These are phyloP conservation scores for Fusarium keratoplasticum DNA, from an alignment of 2,329 filamentous ascomycete genomes.

Conservation along the genomic window DNA sequence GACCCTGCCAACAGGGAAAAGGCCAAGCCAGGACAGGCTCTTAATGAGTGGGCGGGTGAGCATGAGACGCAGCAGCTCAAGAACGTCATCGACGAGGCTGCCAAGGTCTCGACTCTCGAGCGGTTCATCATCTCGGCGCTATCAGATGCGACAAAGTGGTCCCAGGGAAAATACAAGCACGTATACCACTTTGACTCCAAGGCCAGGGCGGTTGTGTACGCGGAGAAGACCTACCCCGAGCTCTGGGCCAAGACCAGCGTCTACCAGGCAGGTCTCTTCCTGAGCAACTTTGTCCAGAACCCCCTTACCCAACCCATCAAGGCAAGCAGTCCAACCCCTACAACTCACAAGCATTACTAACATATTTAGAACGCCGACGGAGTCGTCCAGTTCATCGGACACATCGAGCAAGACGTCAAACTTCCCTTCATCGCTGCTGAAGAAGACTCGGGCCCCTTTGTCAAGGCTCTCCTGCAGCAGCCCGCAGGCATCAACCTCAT, in stretches of 20 bases:
- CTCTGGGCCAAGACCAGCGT: constrained; percentile 40
- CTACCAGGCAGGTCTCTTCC: constrained; percentile 29
- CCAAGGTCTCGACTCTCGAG: constrained; percentile 47
- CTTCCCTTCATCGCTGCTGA: constrained; percentile 41
- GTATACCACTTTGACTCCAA: constrained; percentile 58
- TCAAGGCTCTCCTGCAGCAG: constrained; percentile 39
- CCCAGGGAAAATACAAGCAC: constrained; percentile 54
- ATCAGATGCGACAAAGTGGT: constrained; percentile 50
- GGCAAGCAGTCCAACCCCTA: background rate
- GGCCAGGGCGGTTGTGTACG: constrained; percentile 49
- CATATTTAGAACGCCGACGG: constrained; percentile 28
- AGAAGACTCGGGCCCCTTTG: constrained; percentile 40
- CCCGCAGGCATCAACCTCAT: constrained; percentile 36
- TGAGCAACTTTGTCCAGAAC: constrained; percentile 27
- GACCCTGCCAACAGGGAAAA: constrained; percentile 22
- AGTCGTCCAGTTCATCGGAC: constrained; percentile 29
- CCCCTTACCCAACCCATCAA: background rate
- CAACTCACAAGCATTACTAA: background rate
- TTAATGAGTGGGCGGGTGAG: constrained; percentile 38
- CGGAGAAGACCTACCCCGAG: constrained; percentile 14
- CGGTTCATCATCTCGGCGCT: constrained; percentile 54
- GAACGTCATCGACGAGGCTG: constrained; percentile 52
- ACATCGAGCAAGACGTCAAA: constrained; percentile 25
- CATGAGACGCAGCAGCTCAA: constrained; percentile 51
- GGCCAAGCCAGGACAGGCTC: constrained; percentile 18